Base-by-base conservation (phyloP, 2,329 filamentous ascomycete genomes). In the Cladosporium sp. region DNA sequence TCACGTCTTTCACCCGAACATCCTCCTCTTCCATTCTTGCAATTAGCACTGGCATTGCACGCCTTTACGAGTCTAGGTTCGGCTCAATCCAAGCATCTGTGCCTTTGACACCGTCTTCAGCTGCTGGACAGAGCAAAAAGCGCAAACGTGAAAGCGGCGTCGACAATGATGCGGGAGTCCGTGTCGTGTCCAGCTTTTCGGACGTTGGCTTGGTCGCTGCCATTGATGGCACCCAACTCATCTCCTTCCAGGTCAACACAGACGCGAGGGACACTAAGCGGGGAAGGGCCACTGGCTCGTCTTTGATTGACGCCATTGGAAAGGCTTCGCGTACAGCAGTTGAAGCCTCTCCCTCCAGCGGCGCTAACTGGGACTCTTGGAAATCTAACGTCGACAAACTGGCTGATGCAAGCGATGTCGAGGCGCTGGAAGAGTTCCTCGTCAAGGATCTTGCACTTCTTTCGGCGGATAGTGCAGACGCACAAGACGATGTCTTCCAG, bases 51-150 rank as follows among this genome's bases (percentile, higher is more conserved):
- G 69, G 74, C 8, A 73, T 76, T 0, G 77, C 86, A 36, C 76
- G 73, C 37, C 73, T 88, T 12, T 86, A 85, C 64, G 89, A 89
- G 66, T 80, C 85, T 29, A 80, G 84, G 53, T 90, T 83, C 64
- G 79, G 71, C 47, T 77, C 78, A 5, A 56, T 74, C 3, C 69
- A 79, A 54, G 72, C 71, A 1, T 67, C 70, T 6, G 55, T 74
- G 13, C 57, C 68, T 4, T 20, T 43, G 27, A 18, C 22, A 29
- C 24, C 32, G n/a, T 44, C 37, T 7, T 19, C 34, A 12, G 20
- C 20, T 12, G 15, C 18, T 15, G 22, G n/a, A 19, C 15, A 43
- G 30, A 32, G 22, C 15, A 54, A 44, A 41, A 58, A 58, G 50
- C 47, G 54, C 27, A 52, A 56, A 40, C 24, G 56, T 19, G 41